A percentile compares a stretch with the other conserved stretches of the same genome.
Conservation (phyloP, 805 yeast species). For the Candida vartiovaarae region DNA sequence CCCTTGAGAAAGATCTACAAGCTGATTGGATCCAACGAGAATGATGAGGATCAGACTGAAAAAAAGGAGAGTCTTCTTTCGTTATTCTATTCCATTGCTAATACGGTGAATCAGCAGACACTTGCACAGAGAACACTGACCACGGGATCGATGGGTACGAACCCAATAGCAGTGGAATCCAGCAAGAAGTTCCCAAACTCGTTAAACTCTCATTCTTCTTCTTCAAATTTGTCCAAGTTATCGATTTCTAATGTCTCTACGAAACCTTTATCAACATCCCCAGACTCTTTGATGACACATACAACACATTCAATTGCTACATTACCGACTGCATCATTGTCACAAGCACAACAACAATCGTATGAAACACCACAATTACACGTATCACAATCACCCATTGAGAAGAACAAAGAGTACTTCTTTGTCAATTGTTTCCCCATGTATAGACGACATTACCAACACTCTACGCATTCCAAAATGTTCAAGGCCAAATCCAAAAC, state of each 20-base stretch:
- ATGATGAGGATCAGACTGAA: background rate
- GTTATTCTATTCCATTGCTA: slow-evolving; percentile 28
- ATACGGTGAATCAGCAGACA: slow-evolving; percentile 8
- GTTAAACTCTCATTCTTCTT: too few relatives aligned
- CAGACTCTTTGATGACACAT: slow-evolving; percentile 1
- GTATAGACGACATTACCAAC: slow-evolving; percentile 55
- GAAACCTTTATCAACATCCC: slow-evolving; percentile 5
- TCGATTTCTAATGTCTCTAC: slow-evolving; percentile 8
- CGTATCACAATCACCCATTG: slow-evolving; percentile 1
- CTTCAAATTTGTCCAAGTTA: background rate
- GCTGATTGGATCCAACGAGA: slow-evolving; percentile 2
- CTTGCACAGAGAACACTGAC: background rate
- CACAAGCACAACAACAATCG: background rate
- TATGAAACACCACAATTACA: background rate
- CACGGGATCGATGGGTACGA: background rate
- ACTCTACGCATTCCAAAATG: slow-evolving; percentile 45
- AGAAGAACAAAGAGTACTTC: slow-evolving; percentile 48
- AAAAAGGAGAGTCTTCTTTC: slow-evolving; percentile 26
- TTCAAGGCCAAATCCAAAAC: slow-evolving; percentile 41
- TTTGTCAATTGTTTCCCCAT: slow-evolving; percentile 80
- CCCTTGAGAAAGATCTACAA: slow-evolving; percentile 14
- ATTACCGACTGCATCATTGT: slow-evolving; percentile 1
- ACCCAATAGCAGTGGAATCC: background rate
- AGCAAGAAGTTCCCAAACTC: background rate
- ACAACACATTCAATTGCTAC: slow-evolving; percentile 1